Evolutionary conservation across 371 early-diverging fungal genomes (phyloP), one percentile per base, ranked within the genome.

Genomic region (Mortierella sp.): DNA sequence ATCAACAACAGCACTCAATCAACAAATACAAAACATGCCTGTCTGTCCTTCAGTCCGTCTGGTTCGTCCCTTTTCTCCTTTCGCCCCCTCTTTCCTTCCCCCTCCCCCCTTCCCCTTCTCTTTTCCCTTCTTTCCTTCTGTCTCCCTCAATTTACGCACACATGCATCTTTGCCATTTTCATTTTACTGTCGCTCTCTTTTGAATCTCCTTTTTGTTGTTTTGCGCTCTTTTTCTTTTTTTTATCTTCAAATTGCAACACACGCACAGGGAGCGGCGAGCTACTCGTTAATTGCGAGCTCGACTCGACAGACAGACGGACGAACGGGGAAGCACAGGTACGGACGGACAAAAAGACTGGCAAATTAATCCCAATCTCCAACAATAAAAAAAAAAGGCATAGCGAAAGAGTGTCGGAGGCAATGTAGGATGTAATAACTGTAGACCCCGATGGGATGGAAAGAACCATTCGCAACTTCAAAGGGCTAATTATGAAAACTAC

Each of bases 121-220:
- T 16, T 4, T 4, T 4, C 14, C 32, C 1, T 29, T 16, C 60
- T 12, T 4, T 29, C 16, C 32, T 4, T 32, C 60, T 60, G 16
- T 32, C 60, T 18, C 60, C 5, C 60, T 12, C 60, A 60, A 60
- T 60, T 29, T 29, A 60, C 3, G 27, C 60, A 27, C 60, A 29
- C 60, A 60, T 60, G 60, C 60, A 60, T 8, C 58, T 56, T 27
- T 27, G 58, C 58, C 58, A 56, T 56, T 29, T 60, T 60, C 60
- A 60, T 60, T 27, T 60, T 60, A 60, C 60, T 60, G 60, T 60
- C 60, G 60, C 60, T 60, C 32, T 60, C 32, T 60, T 60, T 60
- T 60, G 58, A 29, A 58, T 58, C 58, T 58, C 58, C 27, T 16
- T 60, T 32, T 60, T 16, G 29, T 6, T 29, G 6, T 60, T 32